phyloP scores from a whole-genome alignment of 2,329 filamentous ascomycete genomes.

The Fusarium pseudoanthophilum region DNA sequence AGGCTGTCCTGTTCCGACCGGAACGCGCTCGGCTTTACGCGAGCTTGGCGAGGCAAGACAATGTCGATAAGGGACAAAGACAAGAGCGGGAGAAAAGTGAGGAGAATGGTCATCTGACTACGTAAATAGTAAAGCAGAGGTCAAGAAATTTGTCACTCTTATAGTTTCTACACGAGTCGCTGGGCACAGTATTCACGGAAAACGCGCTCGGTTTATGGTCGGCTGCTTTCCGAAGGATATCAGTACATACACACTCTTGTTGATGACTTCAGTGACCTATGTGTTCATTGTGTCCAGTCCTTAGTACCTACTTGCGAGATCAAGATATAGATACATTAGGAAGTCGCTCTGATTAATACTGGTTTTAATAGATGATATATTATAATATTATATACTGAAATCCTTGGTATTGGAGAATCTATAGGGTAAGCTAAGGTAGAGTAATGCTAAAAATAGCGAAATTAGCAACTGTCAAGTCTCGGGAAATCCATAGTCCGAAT shows the following conservation, averaged over 20 bases:
- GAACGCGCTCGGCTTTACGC: neutral
- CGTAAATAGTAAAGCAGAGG: no score
- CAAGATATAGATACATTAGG: accelerated
- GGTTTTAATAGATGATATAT: neutral
- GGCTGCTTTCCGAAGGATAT: neutral
- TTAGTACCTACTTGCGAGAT: accelerated
- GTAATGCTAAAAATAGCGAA: neutral
- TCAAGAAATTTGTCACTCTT: neutral
- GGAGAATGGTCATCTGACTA: neutral
- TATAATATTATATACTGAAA: neutral
- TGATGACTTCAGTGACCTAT: no score
- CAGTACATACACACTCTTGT: no score
- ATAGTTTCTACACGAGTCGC: neutral
- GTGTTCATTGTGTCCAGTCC: no score
- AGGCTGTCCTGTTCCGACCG: neutral
- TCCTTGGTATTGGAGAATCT: accelerated
- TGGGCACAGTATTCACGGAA: accelerated
- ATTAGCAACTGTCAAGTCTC: neutral
- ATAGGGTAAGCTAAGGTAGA: neutral
- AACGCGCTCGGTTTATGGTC: accelerated
- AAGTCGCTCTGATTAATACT: accelerated
- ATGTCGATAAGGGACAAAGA: neutral
- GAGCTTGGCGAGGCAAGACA: neutral
- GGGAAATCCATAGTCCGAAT: neutral
- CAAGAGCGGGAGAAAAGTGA: neutral